A percentile compares a stretch with the other conserved stretches of the same genome.
These are phyloP conservation scores for Psilocybe tampanensis DNA, from an alignment of 768 basidiomycete species.

Conservation along the genomic window DNA sequence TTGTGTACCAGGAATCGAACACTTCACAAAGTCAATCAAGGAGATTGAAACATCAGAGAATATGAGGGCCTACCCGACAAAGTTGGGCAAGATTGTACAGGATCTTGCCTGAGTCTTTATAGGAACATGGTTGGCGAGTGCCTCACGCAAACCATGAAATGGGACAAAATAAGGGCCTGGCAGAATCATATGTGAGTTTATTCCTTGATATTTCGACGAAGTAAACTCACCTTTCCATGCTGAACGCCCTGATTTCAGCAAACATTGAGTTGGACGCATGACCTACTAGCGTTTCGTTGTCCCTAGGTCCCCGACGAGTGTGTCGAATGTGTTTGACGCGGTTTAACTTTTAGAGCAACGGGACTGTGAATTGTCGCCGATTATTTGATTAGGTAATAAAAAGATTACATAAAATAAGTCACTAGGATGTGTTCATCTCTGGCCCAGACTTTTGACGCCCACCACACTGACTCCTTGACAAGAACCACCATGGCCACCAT, in stretches of 20 bases:
- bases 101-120: slow-evolving; percentile 87
- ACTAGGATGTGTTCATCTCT: too few species aligned
- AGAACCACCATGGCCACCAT: slow-evolving; percentile 36
- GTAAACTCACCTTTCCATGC: slow-evolving; percentile 74
- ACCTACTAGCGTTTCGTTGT: too few species aligned
- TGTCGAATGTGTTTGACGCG: too few species aligned
- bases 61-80: slow-evolving; percentile 74
- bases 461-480: background rate
- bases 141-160: slow-evolving; percentile 85
- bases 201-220: background rate
- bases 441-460: too few species aligned
- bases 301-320: too few species aligned
- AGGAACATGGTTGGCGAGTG: slow-evolving; percentile 77
- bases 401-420: too few species aligned
- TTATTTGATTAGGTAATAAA: too few species aligned
- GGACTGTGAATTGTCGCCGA: too few species aligned
- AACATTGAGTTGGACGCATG: slow-evolving; percentile 68
- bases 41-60: background rate
- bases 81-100: slow-evolving; percentile 94
- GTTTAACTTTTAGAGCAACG: too few species aligned
- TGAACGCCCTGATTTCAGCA: slow-evolving; percentile 69
- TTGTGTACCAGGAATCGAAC: slow-evolving; percentile 93
- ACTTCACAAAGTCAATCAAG: slow-evolving; percentile 37
- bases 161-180: slow-evolving; percentile 93
- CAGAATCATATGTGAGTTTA: background rate